Evolutionary conservation across 192 early-diverging fungal genomes (phyloP).

Genomic region (Coemansia sp.): DNA sequence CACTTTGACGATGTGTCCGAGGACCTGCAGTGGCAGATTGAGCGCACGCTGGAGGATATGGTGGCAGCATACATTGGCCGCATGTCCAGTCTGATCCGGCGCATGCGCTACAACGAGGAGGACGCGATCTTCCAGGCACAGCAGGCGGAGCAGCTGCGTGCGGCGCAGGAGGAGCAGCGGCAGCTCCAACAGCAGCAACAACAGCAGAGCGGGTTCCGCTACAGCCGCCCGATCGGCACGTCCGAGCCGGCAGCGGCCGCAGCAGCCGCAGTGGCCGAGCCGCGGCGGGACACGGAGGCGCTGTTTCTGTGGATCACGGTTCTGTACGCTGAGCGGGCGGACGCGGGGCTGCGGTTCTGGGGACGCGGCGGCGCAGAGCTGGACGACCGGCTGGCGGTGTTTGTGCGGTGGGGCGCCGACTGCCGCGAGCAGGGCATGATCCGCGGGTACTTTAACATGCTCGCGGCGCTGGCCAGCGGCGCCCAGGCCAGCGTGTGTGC

Average conservation of each 20-base stretch:
- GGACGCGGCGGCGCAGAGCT: constrained; percentile 20
- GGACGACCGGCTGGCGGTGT: constrained; percentile 57
- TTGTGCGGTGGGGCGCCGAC: constrained; percentile 62
- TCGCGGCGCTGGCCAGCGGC: constrained; percentile 80
- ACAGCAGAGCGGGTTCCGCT: constrained; percentile 29
- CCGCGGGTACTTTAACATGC: constrained; percentile 73
- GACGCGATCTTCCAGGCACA: constrained; percentile 55
- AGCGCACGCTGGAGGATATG: constrained; percentile 53
- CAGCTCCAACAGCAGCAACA: constrained; percentile 36
- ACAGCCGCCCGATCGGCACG: constrained; percentile 25
- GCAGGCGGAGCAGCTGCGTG: constrained; percentile 30
- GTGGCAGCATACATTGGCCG: constrained; percentile 54
- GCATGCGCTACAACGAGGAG: constrained; percentile 67
- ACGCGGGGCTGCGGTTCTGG: constrained; percentile 74
- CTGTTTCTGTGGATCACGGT: constrained; percentile 69
- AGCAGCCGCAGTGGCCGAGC: constrained; percentile 14
- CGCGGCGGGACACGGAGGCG: constrained; percentile 60
- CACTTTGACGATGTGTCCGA: constrained; percentile 28
- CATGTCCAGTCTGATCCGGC: constrained; percentile 56
- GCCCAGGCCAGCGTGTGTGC: constrained; percentile 59
- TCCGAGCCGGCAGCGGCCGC: neutral
- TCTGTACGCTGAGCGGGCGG: constrained; percentile 71
- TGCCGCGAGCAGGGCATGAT: constrained; percentile 60
- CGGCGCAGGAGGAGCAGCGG: constrained; percentile 36
- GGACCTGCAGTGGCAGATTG: constrained; percentile 55